Percentiles rank a stretch among this genome's conserved stretches.
phyloP scores from a whole-genome alignment of 306 rosid species.

The Glycine tomentella region DNA sequence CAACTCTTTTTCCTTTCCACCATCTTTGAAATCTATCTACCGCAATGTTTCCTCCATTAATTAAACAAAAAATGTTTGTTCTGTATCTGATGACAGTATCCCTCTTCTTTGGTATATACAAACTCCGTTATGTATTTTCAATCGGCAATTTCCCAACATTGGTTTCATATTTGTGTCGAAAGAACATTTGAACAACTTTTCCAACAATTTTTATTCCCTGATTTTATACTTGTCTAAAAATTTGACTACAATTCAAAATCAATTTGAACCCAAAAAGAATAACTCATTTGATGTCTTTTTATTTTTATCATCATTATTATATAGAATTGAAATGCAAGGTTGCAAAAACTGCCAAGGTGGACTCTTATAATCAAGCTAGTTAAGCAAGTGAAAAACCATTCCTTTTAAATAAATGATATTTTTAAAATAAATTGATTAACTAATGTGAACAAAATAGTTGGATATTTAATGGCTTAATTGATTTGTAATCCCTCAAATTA shows the following conservation, averaged over 20 bases:
- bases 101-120: conserved; percentile 41
- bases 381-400: not conserved
- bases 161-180: not conserved
- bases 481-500: not conserved
- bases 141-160: not conserved
- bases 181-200: not conserved
- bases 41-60: conserved; percentile 53
- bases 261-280: not conserved
- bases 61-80: conserved; percentile 46
- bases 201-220: not conserved
- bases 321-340: too few species aligned
- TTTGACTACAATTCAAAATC: not conserved
- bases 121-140: conserved; percentile 36
- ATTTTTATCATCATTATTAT: too few species aligned
- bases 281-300: not conserved
- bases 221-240: not conserved
- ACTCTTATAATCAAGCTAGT: too few species aligned
- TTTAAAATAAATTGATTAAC: not conserved
- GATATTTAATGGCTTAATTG: not conserved
- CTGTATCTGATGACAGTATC: conserved; percentile 28
- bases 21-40: conserved; percentile 39
- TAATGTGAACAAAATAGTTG: not conserved
- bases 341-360: too few species aligned
- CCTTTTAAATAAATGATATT: not conserved
- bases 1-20: conserved; percentile 48